Base-by-base conservation (phyloP, 768 basidiomycete genomes). In the Boletus rubescentipes region DNA sequence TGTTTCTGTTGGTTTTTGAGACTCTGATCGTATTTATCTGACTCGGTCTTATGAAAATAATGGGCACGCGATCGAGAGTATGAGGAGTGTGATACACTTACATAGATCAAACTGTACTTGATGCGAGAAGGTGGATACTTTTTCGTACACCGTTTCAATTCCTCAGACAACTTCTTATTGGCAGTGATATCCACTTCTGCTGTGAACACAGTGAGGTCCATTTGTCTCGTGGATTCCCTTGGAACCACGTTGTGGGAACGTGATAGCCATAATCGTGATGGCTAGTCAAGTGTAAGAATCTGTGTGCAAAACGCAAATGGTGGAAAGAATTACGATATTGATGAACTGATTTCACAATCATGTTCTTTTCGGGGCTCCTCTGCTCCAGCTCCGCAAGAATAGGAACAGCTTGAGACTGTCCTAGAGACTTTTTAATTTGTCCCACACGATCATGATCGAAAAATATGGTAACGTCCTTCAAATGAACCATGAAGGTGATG, bases 401-500 rank as follows among this genome's bases (percentile, higher is more conserved):
- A 3, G 66, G 69, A 16, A 87, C 55, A 5, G 72, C 61, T 58
- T 74, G 76, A 2, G 83, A 74, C 12, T 71, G 43, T 9, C 83
- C 83, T n/a, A 75, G 61, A 3, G 77, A 73, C 72, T 93, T 94
- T 35, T 74, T 77, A 39, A 94, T 66, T 31, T 73, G 76, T 10
- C 82, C 81, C 2, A 93, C 73, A 34, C 83, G 74, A 61, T 84
- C 80, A 57, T 85, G 83, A 62, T 97, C 85, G 34, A 95, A 81
- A 67, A 81, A 91, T 20, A 98, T 80, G 57, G 80, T 84, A 47
- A 97, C 83, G 66, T 85, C 77, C 14, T 75, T 74, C 8, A 98
- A 78, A 56, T 84, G 78, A 3, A 79, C 74, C 87, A 96, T 97
- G 73, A 98, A 98, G 0, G 93, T 93, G 46, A 98, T 85, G 1